A percentile compares a stretch with the other conserved stretches of the same genome.
phyloP scores from a whole-genome alignment of 371 early-diverging fungal genomes.

The Sporodiniella umbellata region DNA sequence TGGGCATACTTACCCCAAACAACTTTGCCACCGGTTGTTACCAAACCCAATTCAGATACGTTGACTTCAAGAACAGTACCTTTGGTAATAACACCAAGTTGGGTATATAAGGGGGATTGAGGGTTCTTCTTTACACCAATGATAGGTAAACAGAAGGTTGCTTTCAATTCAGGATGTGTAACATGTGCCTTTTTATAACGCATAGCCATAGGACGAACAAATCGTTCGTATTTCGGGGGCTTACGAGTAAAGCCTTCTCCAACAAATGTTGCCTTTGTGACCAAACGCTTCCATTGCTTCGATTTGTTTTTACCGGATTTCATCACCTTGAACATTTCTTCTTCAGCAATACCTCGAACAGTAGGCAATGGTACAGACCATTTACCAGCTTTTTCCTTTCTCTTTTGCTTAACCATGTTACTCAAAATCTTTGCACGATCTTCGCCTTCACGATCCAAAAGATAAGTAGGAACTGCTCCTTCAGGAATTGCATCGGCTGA shows the following conservation, averaged over 20 bases:
- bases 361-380: conserved; percentile 99
- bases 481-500: conserved; percentile 87
- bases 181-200: conserved; percentile 99
- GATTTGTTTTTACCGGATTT: conserved; percentile 95
- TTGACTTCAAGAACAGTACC: conserved; percentile 98
- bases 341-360: conserved; percentile 98
- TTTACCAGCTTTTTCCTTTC: conserved; percentile 99
- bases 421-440: conserved; percentile 95
- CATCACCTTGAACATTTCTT: conserved; percentile 98
- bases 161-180: conserved; percentile 98
- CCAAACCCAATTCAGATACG: conserved; percentile 96
- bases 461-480: conserved; percentile 97
- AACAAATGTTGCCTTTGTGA: conserved; percentile 99
- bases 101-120: conserved; percentile 95
- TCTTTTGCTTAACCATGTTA: conserved; percentile 99
- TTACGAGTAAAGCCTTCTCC: conserved; percentile 99
- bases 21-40: conserved; percentile 98
- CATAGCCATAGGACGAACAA: conserved; percentile 99
- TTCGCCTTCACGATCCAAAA: conserved; percentile 99
- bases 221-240: conserved; percentile 99
- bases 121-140: conserved; percentile 99
- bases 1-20: conserved; percentile 99
- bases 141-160: conserved; percentile 98
- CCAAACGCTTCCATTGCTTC: conserved; percentile 99
- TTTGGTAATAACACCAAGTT: conserved; percentile 98